Evolutionary conservation across 208 protist genomes (phyloP), one percentile per base, ranked within the genome.

Genomic region (Trypanosoma scelopori): DNA sequence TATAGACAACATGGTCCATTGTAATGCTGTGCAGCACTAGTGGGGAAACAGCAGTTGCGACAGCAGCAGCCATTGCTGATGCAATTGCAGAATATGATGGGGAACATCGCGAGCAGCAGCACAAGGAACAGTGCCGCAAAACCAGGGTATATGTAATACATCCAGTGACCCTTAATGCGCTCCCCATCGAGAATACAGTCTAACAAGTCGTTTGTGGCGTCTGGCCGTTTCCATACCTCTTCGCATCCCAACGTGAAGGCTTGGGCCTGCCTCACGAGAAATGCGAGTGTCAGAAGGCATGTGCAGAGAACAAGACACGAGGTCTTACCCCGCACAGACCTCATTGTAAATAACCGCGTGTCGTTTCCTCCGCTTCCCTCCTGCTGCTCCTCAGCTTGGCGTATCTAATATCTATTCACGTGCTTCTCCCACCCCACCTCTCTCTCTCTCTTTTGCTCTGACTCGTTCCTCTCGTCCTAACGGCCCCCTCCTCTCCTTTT

Each of bases 91-190:
- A 80, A 89, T 41, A 84, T 63, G 16, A 88, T 79, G 16, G 83
- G 72, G 63, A 94, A 74, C 18, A 67, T 65, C 39, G 89, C 28
- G 22, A 94, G 5, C 13, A 75, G 65, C 25, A 87, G 76, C 49
- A 89, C 48, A 47, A 91, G 80, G 27, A 93, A 65, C 53, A 93
- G 51, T 5, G 71, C 78, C 5, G 69, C 71, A 55, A 91, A 75
- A 37, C 69, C 83, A 20, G 84, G 78, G 27, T 71, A 88, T 16
- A 91, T 12, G 74, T 89, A 89, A 78, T 86, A 91, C 39, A 30
- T 50, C 83, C 78, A 87, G 71, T 91, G 71, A 20, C 60, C 65
- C 22, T 43, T n/a, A 58, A 91, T 86, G 32, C 82, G 82, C 7
- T 79, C 58, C 25, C 49, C 69, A 76, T 93, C 62, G 3, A 41